These are phyloP conservation scores for Venturia asperata DNA, from an alignment of 2,329 filamentous ascomycete species.

Conservation along the genomic window DNA sequence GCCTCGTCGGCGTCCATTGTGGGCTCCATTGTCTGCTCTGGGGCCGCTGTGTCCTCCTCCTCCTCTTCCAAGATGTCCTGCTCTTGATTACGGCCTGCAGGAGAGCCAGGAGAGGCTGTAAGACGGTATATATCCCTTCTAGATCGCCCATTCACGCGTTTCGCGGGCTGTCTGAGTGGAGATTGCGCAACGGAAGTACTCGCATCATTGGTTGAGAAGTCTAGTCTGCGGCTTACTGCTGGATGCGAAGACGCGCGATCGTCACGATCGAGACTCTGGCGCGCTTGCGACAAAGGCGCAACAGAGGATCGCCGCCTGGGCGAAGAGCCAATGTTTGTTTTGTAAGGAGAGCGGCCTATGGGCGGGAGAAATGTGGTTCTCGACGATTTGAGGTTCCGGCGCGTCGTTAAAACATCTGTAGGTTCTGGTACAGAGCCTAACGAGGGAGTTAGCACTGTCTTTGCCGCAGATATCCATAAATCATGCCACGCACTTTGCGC, in stretches of 20 bases:
- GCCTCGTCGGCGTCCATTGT: neutral
- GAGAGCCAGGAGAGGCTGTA: neutral
- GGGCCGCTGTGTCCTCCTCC: neutral
- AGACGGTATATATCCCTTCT: conserved; percentile 3
- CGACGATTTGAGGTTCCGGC: conserved; percentile 40
- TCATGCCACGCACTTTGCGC: conserved; percentile 48
- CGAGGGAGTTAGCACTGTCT: conserved; percentile 16
- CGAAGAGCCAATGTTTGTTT: conserved; percentile 52
- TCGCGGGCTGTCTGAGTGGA: neutral
- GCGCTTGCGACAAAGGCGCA: conserved; percentile 23
- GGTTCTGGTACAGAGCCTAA: conserved; percentile 47
- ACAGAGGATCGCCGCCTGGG: conserved; percentile 55
- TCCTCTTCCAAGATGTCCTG: conserved; percentile 3
- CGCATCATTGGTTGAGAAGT: conserved; percentile 38
- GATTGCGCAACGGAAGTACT: neutral
- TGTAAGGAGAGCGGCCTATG: conserved; percentile 54
- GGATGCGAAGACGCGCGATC: conserved; percentile 29
- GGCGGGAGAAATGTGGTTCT: conserved; percentile 42
- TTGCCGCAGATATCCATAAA: neutral
- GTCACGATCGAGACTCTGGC: conserved; percentile 22
- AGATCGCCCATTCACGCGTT: neutral
- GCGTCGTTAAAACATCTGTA: conserved; percentile 37
- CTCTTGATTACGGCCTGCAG: neutral
- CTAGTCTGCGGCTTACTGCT: conserved; percentile 48
- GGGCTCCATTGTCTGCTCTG: neutral